These are phyloP conservation scores for Phytophthora sansomeana DNA, from an alignment of 352 stramenopile genomes.

Conservation along the genomic window DNA sequence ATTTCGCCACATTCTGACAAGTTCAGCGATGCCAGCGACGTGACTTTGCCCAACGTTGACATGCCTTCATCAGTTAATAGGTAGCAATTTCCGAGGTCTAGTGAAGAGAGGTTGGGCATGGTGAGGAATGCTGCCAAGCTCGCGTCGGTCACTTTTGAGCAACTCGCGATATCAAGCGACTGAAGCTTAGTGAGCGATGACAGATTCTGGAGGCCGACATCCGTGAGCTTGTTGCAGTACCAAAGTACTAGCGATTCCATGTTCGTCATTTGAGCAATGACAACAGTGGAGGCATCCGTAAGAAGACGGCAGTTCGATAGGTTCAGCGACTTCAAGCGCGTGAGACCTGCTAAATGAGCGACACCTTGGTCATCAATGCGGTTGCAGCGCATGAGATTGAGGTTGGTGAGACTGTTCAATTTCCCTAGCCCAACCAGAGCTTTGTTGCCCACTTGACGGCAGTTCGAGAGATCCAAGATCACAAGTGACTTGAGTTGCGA, in stretches of 20 bases:
- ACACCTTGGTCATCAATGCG: constrained; percentile 71
- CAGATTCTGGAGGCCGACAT: constrained; percentile 57
- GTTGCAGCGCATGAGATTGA: constrained; percentile 88
- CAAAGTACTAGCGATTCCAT: constrained; percentile 79
- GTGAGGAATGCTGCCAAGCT: constrained; percentile 56
- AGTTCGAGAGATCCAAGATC: constrained; percentile 81
- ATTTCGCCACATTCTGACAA: constrained; percentile 78
- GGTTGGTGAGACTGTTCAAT: constrained; percentile 64
- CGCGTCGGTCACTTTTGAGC: constrained; percentile 69
- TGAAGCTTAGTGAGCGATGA: constrained; percentile 55
- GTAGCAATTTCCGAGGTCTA: constrained; percentile 88
- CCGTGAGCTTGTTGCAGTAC: constrained; percentile 89
- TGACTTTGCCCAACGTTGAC: constrained; percentile 49
- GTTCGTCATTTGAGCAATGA: constrained; percentile 54
- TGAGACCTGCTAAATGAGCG: constrained; percentile 47
- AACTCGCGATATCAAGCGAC: constrained; percentile 79
- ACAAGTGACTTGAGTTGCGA: constrained; percentile 50
- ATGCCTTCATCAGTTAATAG: constrained; percentile 76
- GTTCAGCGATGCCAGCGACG: constrained; percentile 72
- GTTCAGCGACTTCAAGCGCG: constrained; percentile 74
- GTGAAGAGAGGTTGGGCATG: constrained; percentile 60
- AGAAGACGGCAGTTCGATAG: constrained; percentile 83
- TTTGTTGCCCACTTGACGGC: constrained; percentile 72
- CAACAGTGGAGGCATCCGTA: constrained; percentile 55
- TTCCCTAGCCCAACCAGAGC: constrained; percentile 62